Percentiles rank a stretch among this genome's conserved stretches.
These are phyloP conservation scores for Malus orientalis DNA, from an alignment of 306 rosid genomes.

Conservation along the genomic window DNA sequence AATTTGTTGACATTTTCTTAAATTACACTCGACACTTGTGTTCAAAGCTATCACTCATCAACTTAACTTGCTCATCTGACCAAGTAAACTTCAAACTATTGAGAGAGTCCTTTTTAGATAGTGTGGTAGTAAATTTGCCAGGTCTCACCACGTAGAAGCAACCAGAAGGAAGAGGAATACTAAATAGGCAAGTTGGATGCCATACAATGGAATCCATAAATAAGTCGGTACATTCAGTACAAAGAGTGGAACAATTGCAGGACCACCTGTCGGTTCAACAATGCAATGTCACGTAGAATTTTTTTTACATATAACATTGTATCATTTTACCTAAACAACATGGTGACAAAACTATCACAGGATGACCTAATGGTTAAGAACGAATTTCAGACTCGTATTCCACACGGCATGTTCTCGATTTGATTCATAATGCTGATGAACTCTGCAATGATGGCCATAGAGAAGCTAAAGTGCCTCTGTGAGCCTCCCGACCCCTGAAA, in stretches of 20 bases:
- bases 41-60: neutral
- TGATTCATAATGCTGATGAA: too few relatives aligned
- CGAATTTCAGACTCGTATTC: too few relatives aligned
- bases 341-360: rapidly evolving
- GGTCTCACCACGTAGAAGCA: neutral
- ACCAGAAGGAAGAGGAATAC: neutral
- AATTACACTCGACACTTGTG: neutral
- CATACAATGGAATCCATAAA: neutral
- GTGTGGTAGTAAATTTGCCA: slow-evolving; percentile 2
- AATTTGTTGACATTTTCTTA: neutral
- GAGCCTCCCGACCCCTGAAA: rapidly evolving
- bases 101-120: neutral
- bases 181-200: neutral
- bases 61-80: neutral
- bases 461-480: too few relatives aligned
- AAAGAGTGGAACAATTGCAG: neutral
- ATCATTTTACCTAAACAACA: too few relatives aligned
- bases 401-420: rapidly evolving
- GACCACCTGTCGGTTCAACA: too few relatives aligned
- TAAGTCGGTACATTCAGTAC: neutral
- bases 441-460: too few relatives aligned
- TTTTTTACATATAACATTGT: too few relatives aligned
- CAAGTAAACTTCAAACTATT: neutral
- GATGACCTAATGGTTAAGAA: rapidly evolving
- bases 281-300: too few relatives aligned